phyloP scores from a whole-genome alignment of 2,329 filamentous ascomycete species.

The Pseudogymnoascus pannorum region DNA sequence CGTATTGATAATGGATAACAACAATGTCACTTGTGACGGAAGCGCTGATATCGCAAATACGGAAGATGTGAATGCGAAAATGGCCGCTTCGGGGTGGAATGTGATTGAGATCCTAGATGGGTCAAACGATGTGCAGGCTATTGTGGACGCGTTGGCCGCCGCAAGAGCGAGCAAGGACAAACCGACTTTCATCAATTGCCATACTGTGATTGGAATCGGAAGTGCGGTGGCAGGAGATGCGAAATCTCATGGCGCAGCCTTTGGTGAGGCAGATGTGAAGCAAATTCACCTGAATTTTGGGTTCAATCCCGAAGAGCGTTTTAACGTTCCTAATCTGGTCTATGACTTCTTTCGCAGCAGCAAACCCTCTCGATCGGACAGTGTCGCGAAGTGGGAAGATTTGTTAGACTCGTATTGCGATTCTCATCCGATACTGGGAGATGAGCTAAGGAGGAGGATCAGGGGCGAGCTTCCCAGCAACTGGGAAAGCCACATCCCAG shows the following conservation, averaged over 20 bases:
- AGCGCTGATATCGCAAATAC: slow-evolving; percentile 37
- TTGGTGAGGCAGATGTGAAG: slow-evolving; percentile 38
- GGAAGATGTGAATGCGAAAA: slow-evolving; percentile 41
- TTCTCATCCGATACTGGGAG: neutral
- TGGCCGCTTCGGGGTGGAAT: slow-evolving; percentile 39
- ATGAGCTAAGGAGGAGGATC: neutral
- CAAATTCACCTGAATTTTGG: neutral
- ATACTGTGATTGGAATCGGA: slow-evolving; percentile 39
- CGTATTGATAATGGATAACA: slow-evolving; percentile 42
- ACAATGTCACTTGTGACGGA: slow-evolving; percentile 41
- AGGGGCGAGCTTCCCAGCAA: neutral
- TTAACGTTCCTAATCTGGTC: neutral
- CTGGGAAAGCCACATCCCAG: neutral
- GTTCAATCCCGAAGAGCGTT: neutral
- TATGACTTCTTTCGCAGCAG: neutral
- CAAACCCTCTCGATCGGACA: too few species aligned
- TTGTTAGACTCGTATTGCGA: neutral
- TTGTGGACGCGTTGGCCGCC: slow-evolving; percentile 34
- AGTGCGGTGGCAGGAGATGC: slow-evolving; percentile 35
- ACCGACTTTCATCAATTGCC: slow-evolving; percentile 42
- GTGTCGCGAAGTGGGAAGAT: too few species aligned
- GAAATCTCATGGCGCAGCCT: slow-evolving; percentile 42
- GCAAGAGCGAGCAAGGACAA: slow-evolving; percentile 33
- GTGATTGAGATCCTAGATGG: slow-evolving; percentile 39
- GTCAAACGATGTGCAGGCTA: slow-evolving; percentile 33